Percentiles rank a stretch among this genome's conserved stretches.
phyloP scores from a whole-genome alignment of 345 rosid genomes.

The Gossypium arboreum region DNA sequence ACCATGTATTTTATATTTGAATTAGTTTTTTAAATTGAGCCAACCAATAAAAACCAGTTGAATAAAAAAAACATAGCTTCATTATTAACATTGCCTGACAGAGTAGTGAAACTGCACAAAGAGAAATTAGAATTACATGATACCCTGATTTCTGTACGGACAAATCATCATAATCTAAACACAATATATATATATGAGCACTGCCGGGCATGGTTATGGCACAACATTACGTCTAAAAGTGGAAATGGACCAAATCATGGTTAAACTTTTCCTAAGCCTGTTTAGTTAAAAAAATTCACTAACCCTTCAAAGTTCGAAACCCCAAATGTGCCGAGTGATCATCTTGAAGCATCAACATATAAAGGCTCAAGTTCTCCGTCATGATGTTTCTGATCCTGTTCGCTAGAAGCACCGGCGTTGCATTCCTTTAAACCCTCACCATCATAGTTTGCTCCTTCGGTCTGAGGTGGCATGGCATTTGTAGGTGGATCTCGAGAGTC shows the following conservation, averaged over 20 bases:
- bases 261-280: constrained; percentile 24
- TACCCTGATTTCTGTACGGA: constrained; percentile 21
- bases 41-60: neutral
- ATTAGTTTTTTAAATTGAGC: too few species aligned
- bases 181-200: neutral
- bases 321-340: constrained; percentile 18
- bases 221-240: constrained; percentile 8
- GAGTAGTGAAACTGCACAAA: constrained; percentile 4
- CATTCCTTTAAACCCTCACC: constrained; percentile 22
- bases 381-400: constrained; percentile 20
- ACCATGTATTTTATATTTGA: too few species aligned
- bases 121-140: neutral
- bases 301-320: constrained; percentile 14
- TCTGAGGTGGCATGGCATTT: constrained; percentile 21
- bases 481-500: neutral
- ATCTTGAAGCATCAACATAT: constrained; percentile 28
- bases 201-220: constrained; percentile 16
- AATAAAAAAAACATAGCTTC: neutral
- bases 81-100: constrained; percentile 2
- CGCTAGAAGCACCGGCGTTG: constrained; percentile 16
- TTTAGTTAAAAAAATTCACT: constrained; percentile 35
- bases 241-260: constrained; percentile 18
- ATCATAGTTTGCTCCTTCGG: constrained; percentile 23
- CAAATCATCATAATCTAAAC: constrained; percentile 19
- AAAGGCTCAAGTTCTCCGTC: constrained; percentile 25